Evolutionary conservation across 768 basidiomycete species (phyloP), one percentile per base, ranked within the genome.

Genomic region (Boletus sp.): DNA sequence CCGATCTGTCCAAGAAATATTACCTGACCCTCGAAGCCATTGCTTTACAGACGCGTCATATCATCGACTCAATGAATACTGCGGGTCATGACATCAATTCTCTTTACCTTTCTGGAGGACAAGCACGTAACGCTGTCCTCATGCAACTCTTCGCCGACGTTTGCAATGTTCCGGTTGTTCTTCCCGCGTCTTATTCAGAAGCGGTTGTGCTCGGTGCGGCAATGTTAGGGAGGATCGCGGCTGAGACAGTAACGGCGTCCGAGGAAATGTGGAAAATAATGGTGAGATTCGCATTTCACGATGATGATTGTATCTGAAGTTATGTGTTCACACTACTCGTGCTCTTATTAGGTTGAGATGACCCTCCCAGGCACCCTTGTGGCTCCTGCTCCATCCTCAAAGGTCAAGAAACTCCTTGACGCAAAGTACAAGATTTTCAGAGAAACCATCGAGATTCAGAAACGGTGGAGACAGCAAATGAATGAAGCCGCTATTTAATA

Each of bases 381-480:
- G 35, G 67, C 73, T 7, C 92, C 95, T 3, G 74, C 77, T 15
- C 84, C 85, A 11, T 78, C 80, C 4, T 59, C 70, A 1, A 83
- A 76, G 71, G 92, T 90, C 73, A 85, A 83, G 72, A 87, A 78
- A 66, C 71, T 98, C 47, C 76, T 98, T 50, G 85, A 92, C 53
- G 92, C 88, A 8, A 99, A 99, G 77, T 98, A 97, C 74, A 86
- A 83, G 70, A 94, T 98, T 66, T 98, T 98, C 77, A 74, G 83
- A 55, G 94, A 98, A 71, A 81, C 77, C 18, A 92, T 97, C 47
- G 89, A 92, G 15, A 86, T 93, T 41, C 97, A 99, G 78, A 84
- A 83, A 68, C 78, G 85, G 56, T 98, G 94, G 96, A 82, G 92
- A 59, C 75, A 76, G 61, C 80, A 90, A 67, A 88, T 97, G 67